Conservation (phyloP, 345 rosid genomes). For the Syzygium grande region DNA sequence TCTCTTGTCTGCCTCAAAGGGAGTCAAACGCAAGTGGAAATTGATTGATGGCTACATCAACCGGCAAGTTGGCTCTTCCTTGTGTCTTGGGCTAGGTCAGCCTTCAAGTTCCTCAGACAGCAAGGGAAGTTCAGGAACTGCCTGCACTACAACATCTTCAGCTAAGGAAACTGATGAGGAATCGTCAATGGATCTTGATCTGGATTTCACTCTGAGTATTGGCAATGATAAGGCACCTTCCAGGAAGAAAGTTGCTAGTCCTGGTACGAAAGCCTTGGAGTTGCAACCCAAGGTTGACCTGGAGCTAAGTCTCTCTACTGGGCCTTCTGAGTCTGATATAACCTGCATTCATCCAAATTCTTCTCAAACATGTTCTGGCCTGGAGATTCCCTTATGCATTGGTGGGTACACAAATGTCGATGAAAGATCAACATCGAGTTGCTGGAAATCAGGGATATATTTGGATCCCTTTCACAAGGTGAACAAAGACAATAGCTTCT, state of each 20-base stretch:
- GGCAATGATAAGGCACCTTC: conserved; percentile 47
- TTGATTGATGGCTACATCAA: conserved; percentile 34
- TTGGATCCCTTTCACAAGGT: conserved; percentile 4
- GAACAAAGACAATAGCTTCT: conserved; percentile 38
- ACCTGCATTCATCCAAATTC: conserved; percentile 36
- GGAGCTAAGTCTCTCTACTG: conserved; percentile 66
- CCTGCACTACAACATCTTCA: conserved; percentile 61
- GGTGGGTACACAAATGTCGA: conserved; percentile 19
- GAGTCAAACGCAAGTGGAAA: conserved; percentile 74
- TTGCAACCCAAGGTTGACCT: conserved; percentile 54
- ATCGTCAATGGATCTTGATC: conserved; percentile 77
- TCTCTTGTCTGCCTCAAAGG: conserved; percentile 16
- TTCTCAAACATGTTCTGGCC: conserved; percentile 20
- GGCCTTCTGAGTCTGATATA: conserved; percentile 60
- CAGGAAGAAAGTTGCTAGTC: conserved; percentile 27
- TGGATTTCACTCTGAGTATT: conserved; percentile 74
- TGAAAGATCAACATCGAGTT: conserved; percentile 43
- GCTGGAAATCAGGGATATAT: conserved; percentile 29
- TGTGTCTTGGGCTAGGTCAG: conserved; percentile 66
- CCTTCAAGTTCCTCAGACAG: conserved; percentile 87
- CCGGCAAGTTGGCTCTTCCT: conserved; percentile 45
- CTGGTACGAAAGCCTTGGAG: conserved; percentile 23
- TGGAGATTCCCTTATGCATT: conserved; percentile 25
- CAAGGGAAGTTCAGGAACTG: conserved; percentile 79
- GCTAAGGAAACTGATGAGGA: conserved; percentile 88